phyloP scores from a whole-genome alignment of 2,329 filamentous ascomycete species.

The Clathrospora elynae region DNA sequence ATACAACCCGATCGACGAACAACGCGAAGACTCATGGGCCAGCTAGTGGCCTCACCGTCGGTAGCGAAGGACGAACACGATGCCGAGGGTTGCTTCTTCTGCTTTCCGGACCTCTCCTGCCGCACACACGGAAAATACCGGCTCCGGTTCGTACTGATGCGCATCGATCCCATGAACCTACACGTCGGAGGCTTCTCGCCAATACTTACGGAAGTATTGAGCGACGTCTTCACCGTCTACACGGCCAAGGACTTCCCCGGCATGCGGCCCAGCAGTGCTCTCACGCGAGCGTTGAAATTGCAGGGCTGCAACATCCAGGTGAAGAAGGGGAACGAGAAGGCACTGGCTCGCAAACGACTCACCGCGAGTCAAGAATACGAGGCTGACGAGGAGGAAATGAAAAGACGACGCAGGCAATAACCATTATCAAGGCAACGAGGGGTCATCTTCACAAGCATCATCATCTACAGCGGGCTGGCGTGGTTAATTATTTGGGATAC shows the following conservation, averaged over 20 bases:
- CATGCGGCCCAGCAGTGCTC: slow-evolving; percentile 75
- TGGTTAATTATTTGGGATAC: slow-evolving; percentile 35
- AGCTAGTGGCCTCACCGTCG: slow-evolving; percentile 76
- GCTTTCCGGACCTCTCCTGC: slow-evolving; percentile 81
- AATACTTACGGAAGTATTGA: slow-evolving; percentile 61
- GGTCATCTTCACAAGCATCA: slow-evolving; percentile 18
- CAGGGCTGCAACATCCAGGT: slow-evolving; percentile 85
- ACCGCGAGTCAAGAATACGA: slow-evolving; percentile 50
- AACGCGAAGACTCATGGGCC: slow-evolving; percentile 79
- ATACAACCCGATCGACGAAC: slow-evolving; percentile 74
- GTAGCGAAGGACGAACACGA: slow-evolving; percentile 75
- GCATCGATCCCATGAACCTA: slow-evolving; percentile 67
- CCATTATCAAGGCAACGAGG: slow-evolving; percentile 1
- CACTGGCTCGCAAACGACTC: slow-evolving; percentile 49
- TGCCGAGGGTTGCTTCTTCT: slow-evolving; percentile 80
- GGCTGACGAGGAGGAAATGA: slow-evolving; percentile 45
- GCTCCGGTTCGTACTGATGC: slow-evolving; percentile 73
- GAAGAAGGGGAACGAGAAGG: slow-evolving; percentile 80
- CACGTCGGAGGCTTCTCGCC: slow-evolving; percentile 57
- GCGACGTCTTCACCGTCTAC: slow-evolving; percentile 77
- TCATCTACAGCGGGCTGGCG: slow-evolving; percentile 33
- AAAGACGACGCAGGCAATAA: slow-evolving; percentile 47
- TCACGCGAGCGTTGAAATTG: slow-evolving; percentile 75
- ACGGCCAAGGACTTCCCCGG: slow-evolving; percentile 86
- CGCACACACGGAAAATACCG: slow-evolving; percentile 77